A percentile compares a stretch with the other conserved stretches of the same genome.
These are phyloP conservation scores for Coriolopsis trogii DNA, from an alignment of 1,284 basidiomycete species.

Conservation along the genomic window DNA sequence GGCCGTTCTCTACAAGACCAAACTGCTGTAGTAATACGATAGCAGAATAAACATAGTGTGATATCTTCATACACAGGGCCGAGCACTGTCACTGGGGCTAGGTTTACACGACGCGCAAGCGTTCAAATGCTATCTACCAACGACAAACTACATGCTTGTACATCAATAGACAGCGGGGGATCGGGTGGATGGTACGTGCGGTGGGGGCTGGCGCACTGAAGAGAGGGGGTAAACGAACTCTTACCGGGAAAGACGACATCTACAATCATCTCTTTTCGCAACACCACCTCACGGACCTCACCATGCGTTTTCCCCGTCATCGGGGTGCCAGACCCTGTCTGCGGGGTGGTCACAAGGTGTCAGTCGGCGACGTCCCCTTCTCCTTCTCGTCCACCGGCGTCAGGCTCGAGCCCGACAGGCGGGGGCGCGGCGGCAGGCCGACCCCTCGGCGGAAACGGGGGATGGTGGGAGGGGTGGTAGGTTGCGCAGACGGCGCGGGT, in stretches of 20 bases:
- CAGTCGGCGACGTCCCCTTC: slow-evolving; percentile 22
- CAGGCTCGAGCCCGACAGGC: slow-evolving; percentile 38
- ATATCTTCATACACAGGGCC: slow-evolving; percentile 13
- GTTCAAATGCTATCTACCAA: not conserved
- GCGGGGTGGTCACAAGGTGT: slow-evolving; percentile 19
- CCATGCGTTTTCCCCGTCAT: slow-evolving; percentile 13
- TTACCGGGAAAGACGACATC: not conserved
- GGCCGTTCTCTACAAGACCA: too few species aligned
- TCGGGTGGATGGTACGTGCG: not conserved
- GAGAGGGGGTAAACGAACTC: not conserved
- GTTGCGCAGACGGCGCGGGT: not conserved
- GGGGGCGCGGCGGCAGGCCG: slow-evolving; percentile 34
- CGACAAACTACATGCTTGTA: not conserved
- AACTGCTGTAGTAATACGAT: too few species aligned
- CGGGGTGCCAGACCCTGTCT: slow-evolving; percentile 21
- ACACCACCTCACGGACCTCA: slow-evolving; percentile 2
- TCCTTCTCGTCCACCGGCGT: slow-evolving; percentile 29
- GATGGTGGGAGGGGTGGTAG: not conserved
- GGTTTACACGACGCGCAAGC: not conserved
- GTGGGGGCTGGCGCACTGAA: not conserved
- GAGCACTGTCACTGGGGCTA: slow-evolving; percentile 6
- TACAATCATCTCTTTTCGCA: not conserved
- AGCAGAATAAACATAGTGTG: slow-evolving; percentile 18
- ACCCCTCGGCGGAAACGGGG: slow-evolving; percentile 26
- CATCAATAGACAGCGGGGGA: not conserved